Conservation (phyloP, 108 stramenopile species). For the Cyclotella baltica region DNA sequence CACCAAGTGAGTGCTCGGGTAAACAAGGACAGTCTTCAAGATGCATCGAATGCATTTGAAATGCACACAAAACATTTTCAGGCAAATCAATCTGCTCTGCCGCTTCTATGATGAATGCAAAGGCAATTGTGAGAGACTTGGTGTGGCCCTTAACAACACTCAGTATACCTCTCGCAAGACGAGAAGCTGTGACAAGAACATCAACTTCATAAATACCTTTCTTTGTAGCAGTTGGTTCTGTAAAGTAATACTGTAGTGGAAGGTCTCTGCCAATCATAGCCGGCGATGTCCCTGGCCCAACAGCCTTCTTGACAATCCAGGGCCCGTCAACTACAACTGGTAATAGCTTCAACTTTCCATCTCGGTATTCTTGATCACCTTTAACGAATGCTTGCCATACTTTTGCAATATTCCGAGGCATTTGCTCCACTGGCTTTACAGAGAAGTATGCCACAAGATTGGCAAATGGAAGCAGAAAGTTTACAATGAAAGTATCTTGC, state of each 20-base stretch:
- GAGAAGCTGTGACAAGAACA: constrained; percentile 82
- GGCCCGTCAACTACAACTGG: constrained; percentile 91
- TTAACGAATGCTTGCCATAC: constrained; percentile 83
- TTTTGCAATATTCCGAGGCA: constrained; percentile 65
- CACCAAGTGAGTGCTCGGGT: constrained; percentile 56
- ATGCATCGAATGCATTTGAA: constrained; percentile 80
- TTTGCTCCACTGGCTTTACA: constrained; percentile 69
- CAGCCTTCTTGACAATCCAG: constrained; percentile 91
- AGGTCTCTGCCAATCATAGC: constrained; percentile 88
- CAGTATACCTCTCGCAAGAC: constrained; percentile 89
- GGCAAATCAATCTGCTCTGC: constrained; percentile 80
- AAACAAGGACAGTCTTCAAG: constrained; percentile 85
- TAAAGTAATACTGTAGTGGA: constrained; percentile 89
- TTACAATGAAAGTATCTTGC: constrained; percentile 87
- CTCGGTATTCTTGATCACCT: constrained; percentile 89
- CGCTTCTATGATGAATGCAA: constrained; percentile 92
- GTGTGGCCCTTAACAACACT: constrained; percentile 90
- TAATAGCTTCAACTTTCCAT: constrained; percentile 85
- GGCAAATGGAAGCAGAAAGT: constrained; percentile 91
- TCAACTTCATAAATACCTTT: constrained; percentile 89
- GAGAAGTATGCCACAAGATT: constrained; percentile 90
- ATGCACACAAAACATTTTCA: constrained; percentile 82
- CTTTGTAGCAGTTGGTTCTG: constrained; percentile 47
- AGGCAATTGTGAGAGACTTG: constrained; percentile 79
- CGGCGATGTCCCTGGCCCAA: constrained; percentile 88